These are phyloP conservation scores for Cadophora malorum DNA, from an alignment of 2,329 filamentous ascomycete species.

Conservation along the genomic window DNA sequence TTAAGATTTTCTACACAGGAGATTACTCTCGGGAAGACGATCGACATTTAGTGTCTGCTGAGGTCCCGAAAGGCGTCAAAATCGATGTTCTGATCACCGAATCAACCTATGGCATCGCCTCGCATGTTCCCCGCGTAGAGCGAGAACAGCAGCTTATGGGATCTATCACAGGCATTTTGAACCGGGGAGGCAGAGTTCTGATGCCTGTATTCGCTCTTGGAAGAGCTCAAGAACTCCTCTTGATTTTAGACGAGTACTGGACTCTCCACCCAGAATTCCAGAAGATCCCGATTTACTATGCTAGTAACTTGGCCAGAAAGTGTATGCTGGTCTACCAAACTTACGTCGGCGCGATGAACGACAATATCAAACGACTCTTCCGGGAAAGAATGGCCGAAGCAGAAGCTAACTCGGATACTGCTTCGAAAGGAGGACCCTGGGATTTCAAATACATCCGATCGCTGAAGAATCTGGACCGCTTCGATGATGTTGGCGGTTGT, in stretches of 20 bases:
- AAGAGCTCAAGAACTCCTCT: constrained; percentile 87
- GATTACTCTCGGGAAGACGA: constrained; percentile 98
- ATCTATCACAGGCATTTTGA: constrained; percentile 87
- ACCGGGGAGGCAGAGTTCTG: constrained; percentile 88
- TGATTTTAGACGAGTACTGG: constrained; percentile 98
- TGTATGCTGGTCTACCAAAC: constrained; percentile 99
- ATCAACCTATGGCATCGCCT: constrained; percentile 95
- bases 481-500: constrained; percentile 93
- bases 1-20: constrained; percentile 97
- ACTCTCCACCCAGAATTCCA: constrained; percentile 86
- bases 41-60: constrained; percentile 90
- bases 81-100: constrained; percentile 97
- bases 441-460: constrained; percentile 95
- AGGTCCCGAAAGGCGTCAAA: constrained; percentile 86
- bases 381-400: constrained; percentile 90
- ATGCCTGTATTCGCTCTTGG: constrained; percentile 97
- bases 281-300: constrained; percentile 95
- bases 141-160: constrained; percentile 95
- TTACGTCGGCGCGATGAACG: constrained; percentile 98
- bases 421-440: constrained; percentile 86
- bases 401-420: constrained; percentile 76
- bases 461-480: constrained; percentile 90
- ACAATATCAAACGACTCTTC: constrained; percentile 97
- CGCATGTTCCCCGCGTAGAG: constrained; percentile 88
- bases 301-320: constrained; percentile 90